phyloP scores from a whole-genome alignment of 257 asterid species.

The Solanum pennellii region DNA sequence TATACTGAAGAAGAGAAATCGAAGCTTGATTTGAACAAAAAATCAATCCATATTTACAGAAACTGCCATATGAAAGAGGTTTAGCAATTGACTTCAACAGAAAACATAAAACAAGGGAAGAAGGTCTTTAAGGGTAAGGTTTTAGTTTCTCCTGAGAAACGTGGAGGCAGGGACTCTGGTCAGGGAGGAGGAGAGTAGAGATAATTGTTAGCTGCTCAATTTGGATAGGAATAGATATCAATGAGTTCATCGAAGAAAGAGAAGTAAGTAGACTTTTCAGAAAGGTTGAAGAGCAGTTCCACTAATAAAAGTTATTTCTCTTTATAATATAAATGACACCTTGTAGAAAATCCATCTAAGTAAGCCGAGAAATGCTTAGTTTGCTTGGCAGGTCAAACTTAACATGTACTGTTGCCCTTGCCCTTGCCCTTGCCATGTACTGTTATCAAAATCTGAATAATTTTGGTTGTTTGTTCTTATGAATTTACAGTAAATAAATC shows the following conservation, averaged over 20 bases:
- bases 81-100: not conserved
- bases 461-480: not conserved
- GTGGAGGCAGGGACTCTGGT: not conserved
- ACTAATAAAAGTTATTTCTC: not conserved
- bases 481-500: not conserved
- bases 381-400: not conserved
- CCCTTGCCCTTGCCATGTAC: not conserved
- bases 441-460: not conserved
- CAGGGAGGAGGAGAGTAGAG: not conserved
- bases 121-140: not conserved
- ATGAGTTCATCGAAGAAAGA: not conserved
- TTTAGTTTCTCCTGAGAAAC: not conserved
- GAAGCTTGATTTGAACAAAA: not conserved
- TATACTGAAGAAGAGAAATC: not conserved
- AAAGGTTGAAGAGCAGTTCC: not conserved
- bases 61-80: not conserved
- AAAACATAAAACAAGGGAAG: not conserved
- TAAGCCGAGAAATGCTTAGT: not conserved
- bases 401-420: not conserved
- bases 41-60: not conserved
- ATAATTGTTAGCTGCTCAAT: not conserved
- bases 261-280: not conserved
- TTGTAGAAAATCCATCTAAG: not conserved
- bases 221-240: not conserved
- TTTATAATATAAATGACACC: not conserved